A percentile compares a stretch with the other conserved stretches of the same genome.
Conservation (phyloP, 2,329 filamentous ascomycete genomes). For the Rhytidhysteron rufulum region DNA sequence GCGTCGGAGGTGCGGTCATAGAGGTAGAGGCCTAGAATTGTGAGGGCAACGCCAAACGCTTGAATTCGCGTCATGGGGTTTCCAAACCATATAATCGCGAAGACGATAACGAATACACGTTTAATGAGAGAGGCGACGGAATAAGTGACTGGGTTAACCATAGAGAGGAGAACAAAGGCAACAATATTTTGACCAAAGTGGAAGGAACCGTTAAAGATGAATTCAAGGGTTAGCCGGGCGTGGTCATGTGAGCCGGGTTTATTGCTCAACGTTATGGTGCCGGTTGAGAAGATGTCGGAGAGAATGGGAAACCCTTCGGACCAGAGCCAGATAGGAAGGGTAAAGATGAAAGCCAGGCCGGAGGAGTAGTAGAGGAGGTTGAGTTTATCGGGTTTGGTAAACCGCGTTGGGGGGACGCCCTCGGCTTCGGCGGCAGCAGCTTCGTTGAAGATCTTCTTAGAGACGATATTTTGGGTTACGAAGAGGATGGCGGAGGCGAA, state of each 20-base stretch:
- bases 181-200: conserved; percentile 97
- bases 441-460: conserved; percentile 96
- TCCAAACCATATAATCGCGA: conserved; percentile 94
- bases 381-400: conserved; percentile 88
- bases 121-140: conserved; percentile 95
- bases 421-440: conserved; percentile 81
- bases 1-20: conserved; percentile 91
- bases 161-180: conserved; percentile 85
- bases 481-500: conserved; percentile 90
- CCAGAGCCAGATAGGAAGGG: conserved; percentile 88
- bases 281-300: conserved; percentile 74
- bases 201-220: conserved; percentile 93
- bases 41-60: conserved; percentile 78
- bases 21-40: conserved; percentile 87
- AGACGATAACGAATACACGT: conserved; percentile 91
- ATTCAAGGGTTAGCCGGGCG: conserved; percentile 67
- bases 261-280: conserved; percentile 71
- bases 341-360: conserved; percentile 83
- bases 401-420: conserved; percentile 50
- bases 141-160: conserved; percentile 95
- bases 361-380: conserved; percentile 98
- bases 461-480: conserved; percentile 97
- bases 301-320: conserved; percentile 78
- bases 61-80: conserved; percentile 82
- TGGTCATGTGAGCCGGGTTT: conserved; percentile 70